Percentiles rank a stretch among this genome's conserved stretches.
Evolutionary conservation across 2,329 filamentous ascomycete genomes (phyloP).

Genomic region (Hymenoscyphus infarciens): DNA sequence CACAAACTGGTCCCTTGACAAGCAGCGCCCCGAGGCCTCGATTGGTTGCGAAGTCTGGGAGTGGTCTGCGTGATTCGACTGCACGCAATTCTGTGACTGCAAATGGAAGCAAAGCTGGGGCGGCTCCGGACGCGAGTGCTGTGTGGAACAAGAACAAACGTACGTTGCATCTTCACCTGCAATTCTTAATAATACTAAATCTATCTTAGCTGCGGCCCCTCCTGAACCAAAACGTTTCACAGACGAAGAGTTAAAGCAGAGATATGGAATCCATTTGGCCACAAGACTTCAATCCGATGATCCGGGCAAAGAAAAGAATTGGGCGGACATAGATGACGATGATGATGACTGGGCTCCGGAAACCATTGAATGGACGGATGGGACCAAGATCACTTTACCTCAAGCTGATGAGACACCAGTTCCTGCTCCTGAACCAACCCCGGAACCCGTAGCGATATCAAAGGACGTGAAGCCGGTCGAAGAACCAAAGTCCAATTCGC

Average conservation of each 20-base stretch:
- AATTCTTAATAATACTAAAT: slow-evolving; percentile 23
- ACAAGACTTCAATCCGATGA: slow-evolving; percentile 75
- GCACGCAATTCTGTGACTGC: slow-evolving; percentile 40
- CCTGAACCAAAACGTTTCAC: slow-evolving; percentile 79
- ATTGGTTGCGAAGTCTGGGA: slow-evolving; percentile 71
- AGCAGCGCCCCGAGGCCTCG: slow-evolving; percentile 61
- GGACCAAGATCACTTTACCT: slow-evolving; percentile 74
- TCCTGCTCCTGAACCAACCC: slow-evolving; percentile 29
- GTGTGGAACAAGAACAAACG: slow-evolving; percentile 91
- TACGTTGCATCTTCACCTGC: slow-evolving; percentile 42
- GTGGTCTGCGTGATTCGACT: slow-evolving; percentile 52
- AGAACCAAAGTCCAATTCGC: slow-evolving; percentile 31
- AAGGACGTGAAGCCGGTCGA: slow-evolving; percentile 29
- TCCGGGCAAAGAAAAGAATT: slow-evolving; percentile 71
- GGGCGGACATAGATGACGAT: slow-evolving; percentile 87
- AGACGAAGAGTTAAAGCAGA: slow-evolving; percentile 78
- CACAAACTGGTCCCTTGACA: slow-evolving; percentile 44
- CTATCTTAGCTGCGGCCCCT: slow-evolving; percentile 51
- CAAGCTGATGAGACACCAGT: slow-evolving; percentile 50
- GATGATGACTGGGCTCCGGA: slow-evolving; percentile 86
- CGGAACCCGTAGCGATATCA: slow-evolving; percentile 25
- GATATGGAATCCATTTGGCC: slow-evolving; percentile 82
- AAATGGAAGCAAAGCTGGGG: slow-evolving; percentile 56
- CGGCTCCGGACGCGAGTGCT: slow-evolving; percentile 66
- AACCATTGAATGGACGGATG: slow-evolving; percentile 83